Conservation (phyloP, 768 basidiomycete genomes). For the Collybia sordida region DNA sequence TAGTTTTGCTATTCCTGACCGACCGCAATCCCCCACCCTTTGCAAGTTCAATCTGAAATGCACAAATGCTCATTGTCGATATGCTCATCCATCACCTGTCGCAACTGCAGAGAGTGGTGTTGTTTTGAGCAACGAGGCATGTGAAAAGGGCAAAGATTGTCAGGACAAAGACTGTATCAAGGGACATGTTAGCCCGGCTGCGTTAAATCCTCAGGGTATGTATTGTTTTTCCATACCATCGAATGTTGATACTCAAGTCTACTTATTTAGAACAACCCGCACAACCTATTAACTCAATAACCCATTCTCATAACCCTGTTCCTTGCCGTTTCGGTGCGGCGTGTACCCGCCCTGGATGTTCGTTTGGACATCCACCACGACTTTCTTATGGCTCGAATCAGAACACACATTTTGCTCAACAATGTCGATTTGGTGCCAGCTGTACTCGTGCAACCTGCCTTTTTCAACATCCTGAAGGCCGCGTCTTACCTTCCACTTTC, state of each 20-base stretch:
- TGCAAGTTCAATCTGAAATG: conserved; percentile 95
- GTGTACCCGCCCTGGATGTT: conserved; percentile 69
- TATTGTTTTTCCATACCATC: conserved; percentile 9
- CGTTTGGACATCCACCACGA: conserved; percentile 66
- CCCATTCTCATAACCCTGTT: conserved; percentile 31
- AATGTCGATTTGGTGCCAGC: conserved; percentile 80
- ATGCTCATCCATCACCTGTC: conserved; percentile 95
- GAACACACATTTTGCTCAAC: conserved; percentile 40
- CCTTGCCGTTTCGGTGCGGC: conserved; percentile 70
- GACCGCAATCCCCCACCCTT: conserved; percentile 84
- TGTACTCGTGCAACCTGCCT: conserved; percentile 86
- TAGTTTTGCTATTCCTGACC: conserved; percentile 64
- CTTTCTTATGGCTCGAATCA: conserved; percentile 19
- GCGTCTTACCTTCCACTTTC: conserved; percentile 77
- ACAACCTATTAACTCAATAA: conserved; percentile 25
- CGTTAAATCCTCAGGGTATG: conserved; percentile 63
- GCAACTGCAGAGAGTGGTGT: conserved; percentile 94
- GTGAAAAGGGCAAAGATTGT: conserved; percentile 86
- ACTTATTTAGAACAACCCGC: conserved; percentile 34
- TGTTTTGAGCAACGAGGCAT: conserved; percentile 91
- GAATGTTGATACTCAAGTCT: conserved; percentile 8
- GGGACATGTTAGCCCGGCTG: conserved; percentile 88
- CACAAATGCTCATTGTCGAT: conserved; percentile 85
- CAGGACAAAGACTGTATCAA: conserved; percentile 93
- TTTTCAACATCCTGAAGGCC: conserved; percentile 91